These are phyloP conservation scores for Colletotrichum sp. DNA, from an alignment of 2,329 filamentous ascomycete genomes.

Conservation along the genomic window DNA sequence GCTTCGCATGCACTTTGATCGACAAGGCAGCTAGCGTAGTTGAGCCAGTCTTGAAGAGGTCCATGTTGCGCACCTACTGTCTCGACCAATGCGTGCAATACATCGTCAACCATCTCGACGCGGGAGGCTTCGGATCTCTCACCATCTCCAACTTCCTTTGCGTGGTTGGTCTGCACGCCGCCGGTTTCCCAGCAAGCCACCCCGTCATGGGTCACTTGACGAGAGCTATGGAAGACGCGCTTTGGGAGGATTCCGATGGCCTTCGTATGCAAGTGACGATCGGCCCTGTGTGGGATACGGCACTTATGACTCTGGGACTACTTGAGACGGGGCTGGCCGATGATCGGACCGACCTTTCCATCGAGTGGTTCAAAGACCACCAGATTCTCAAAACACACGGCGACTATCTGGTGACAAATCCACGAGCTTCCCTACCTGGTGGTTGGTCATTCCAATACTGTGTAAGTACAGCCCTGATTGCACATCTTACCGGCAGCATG, in stretches of 20 bases:
- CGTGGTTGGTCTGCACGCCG: not conserved
- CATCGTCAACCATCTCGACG: not conserved
- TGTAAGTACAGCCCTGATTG: not conserved
- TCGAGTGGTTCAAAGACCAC: slow-evolving; percentile 2
- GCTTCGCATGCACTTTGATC: not conserved
- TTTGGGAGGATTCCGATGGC: not conserved
- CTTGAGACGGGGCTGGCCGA: not conserved
- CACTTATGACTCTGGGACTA: not conserved
- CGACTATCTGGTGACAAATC: not conserved
- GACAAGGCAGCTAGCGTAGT: not conserved
- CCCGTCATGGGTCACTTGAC: not conserved
- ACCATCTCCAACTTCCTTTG: not conserved
- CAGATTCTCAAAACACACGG: not conserved
- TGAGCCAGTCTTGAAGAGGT: not conserved
- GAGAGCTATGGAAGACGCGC: not conserved
- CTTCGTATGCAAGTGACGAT: not conserved
- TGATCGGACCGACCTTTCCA: not conserved
- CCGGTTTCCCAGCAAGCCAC: not conserved
- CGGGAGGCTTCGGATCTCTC: not conserved
- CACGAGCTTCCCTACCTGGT: not conserved
- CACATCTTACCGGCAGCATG: not conserved
- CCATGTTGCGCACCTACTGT: not conserved
- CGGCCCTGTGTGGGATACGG: not conserved
- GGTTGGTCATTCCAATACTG: slow-evolving; percentile 5
- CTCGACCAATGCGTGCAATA: not conserved